Conservation (phyloP, 129 eudicot species). For the Sambucus nigra region DNA sequence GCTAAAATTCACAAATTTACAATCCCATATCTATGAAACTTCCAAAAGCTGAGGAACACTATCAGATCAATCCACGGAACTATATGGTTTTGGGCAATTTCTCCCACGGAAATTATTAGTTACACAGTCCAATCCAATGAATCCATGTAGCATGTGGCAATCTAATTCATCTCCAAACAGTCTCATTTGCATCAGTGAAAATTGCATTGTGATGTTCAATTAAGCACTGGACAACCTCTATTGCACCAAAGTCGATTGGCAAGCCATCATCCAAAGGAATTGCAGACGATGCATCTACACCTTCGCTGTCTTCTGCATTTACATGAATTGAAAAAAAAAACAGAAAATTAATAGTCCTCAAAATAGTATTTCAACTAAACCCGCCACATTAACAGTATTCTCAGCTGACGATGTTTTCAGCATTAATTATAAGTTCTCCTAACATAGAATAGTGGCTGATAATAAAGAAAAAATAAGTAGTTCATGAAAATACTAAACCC, state of each 20-base stretch:
- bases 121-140: slow-evolving; percentile 1
- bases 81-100: slow-evolving; percentile 2
- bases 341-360: not conserved
- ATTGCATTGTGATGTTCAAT: slow-evolving; percentile 86
- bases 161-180: slow-evolving; percentile 67
- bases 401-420: too few relatives aligned
- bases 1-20: slow-evolving; percentile 24
- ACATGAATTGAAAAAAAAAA: not conserved
- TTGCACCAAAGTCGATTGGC: slow-evolving; percentile 60
- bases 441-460: too few relatives aligned
- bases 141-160: not conserved
- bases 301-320: slow-evolving; percentile 57
- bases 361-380: too few relatives aligned
- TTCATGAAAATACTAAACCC: too few relatives aligned
- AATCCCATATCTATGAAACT: slow-evolving; percentile 13
- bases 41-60: slow-evolving; percentile 1
- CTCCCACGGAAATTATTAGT: slow-evolving; percentile 10
- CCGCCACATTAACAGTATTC: too few relatives aligned
- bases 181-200: slow-evolving; percentile 85
- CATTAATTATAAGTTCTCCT: too few relatives aligned
- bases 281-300: slow-evolving; percentile 62
- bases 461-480: too few relatives aligned
- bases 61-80: not conserved
- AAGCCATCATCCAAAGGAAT: slow-evolving; percentile 81
- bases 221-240: slow-evolving; percentile 80